Evolutionary conservation across 345 rosid species (phyloP), one percentile per base, ranked within the genome.

Genomic region (Camelina neglecta): DNA sequence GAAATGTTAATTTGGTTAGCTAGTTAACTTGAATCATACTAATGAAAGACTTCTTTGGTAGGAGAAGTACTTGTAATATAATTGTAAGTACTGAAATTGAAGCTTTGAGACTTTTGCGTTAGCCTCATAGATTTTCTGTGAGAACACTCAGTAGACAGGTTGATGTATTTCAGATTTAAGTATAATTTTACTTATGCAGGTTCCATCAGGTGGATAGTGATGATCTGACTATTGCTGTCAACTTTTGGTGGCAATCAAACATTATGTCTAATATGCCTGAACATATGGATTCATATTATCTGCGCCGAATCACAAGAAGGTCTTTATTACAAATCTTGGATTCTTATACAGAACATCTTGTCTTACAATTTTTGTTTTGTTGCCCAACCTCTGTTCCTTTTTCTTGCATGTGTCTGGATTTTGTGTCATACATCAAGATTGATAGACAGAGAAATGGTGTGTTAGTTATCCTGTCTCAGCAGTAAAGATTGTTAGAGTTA

Each of bases 181-280:
- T 80, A 66, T 69, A 41, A 72, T 54, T 54, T 74, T 77, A 79
- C 71, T 36, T 47, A 36, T 79, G 47, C 85, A 92, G 98, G 96
- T 94, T 87, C 67, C 97, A 94, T 79, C 92, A 90, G 80, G 85
- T 92, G 39, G 95, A 92, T 78, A 94, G 97, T 58, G 85, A 84
- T 66, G 88, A 88, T 75, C 78, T 94, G 81, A 94, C 91, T 31
- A 80, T 90, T 53, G 96, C 91, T 49, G 89, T 90, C 79, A 89
- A 94, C 82, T 88, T 90, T 85, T 92, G 97, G 95, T 92, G 98
- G 96, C 85, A 49, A 66, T 95, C 98, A 58, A 80, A 69, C 70
- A 72, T 82, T 66, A 87, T 85, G 83, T 80, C 84, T 62, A 85
- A 86, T 79, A 78, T 91, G 84, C 70, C 74, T 36, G 95, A 86